Base-by-base conservation (phyloP, 371 early-diverging fungal species). In the Zopfochytrium polystomum region DNA sequence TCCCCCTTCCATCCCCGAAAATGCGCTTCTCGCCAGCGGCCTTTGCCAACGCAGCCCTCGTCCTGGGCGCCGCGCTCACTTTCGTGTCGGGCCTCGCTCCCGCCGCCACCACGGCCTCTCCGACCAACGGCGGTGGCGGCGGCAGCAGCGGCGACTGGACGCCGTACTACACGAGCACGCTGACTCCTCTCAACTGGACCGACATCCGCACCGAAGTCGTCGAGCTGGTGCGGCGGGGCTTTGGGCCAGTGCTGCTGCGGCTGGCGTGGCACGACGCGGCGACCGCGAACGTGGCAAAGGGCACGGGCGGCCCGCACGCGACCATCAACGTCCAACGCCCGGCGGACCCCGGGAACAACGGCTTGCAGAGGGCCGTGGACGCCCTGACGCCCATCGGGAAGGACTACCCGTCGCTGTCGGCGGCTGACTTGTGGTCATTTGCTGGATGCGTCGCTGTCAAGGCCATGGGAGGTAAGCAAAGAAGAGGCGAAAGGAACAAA, bases 281-380 rank as follows among this genome's bases (percentile, higher is more conserved):
- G 11, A 42, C 42, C n/a, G 42, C 42, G 11, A 56, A 56, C 22
- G 45, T 56, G 13, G 22, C 23, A 6, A 27, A 15, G 4, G 27
- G 30, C 9, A 56, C 45, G 15, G 56, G 56, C 2, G 56, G 56
- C 18, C 56, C 56, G 3, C 56, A 56, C 45, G 42, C 56, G 45
- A 44, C 45, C 9, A 45, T 56, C 20, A 6, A 20, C 4, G 7
- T 45, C 15, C 45, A 56, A 22, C 23, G 45, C 26, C 45, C 56
- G 6, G 45, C 18, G 29, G 56, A 56, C 29, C 56, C 56, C 15
- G 18, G n/a, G 11, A 56, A 56, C 32, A 26, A 26, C 9, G 56
- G 56, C 15, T 26, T 56, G 4, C 45, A 56, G 42, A 32, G 56
- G 5, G 56, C 56, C 13, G 45, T 56, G 22, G 56, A 56, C 26